phyloP scores from a whole-genome alignment of 257 asterid species.

The Solanum dulcamara region DNA sequence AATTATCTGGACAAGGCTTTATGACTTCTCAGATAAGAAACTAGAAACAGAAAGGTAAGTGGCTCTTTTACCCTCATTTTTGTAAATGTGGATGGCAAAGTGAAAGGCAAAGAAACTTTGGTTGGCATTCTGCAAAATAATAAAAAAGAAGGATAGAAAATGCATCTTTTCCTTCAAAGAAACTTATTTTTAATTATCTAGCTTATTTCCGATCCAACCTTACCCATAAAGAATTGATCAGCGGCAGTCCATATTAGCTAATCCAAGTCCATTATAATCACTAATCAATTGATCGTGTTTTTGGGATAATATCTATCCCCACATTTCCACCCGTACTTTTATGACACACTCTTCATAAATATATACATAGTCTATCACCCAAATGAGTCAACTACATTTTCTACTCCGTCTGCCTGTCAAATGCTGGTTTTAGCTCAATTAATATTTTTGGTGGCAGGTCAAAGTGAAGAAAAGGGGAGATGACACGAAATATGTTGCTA shows the following conservation, averaged over 20 bases:
- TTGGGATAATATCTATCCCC: background rate
- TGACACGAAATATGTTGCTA: slow-evolving; percentile 80
- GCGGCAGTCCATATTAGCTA: background rate
- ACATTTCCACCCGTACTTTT: background rate
- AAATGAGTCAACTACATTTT: background rate
- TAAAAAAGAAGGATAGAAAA: background rate
- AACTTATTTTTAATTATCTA: background rate
- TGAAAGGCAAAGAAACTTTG: background rate
- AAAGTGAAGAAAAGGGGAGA: slow-evolving; percentile 89
- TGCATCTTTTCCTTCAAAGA: background rate
- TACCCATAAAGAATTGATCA: background rate
- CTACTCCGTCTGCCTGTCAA: background rate
- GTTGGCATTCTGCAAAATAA: background rate
- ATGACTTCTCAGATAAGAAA: background rate
- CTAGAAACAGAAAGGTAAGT: background rate
- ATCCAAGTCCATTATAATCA: background rate
- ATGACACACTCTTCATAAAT: background rate
- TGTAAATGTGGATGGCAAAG: background rate
- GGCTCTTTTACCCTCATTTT: background rate
- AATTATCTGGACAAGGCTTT: background rate
- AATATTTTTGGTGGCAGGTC: slow-evolving; percentile 42
- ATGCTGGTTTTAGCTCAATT: slow-evolving; percentile 1
- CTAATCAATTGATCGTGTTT: background rate
- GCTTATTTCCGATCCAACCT: background rate
- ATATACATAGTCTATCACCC: background rate